Base-by-base conservation (phyloP, 192 early-diverging fungal genomes). In the Diversispora epigaea region DNA sequence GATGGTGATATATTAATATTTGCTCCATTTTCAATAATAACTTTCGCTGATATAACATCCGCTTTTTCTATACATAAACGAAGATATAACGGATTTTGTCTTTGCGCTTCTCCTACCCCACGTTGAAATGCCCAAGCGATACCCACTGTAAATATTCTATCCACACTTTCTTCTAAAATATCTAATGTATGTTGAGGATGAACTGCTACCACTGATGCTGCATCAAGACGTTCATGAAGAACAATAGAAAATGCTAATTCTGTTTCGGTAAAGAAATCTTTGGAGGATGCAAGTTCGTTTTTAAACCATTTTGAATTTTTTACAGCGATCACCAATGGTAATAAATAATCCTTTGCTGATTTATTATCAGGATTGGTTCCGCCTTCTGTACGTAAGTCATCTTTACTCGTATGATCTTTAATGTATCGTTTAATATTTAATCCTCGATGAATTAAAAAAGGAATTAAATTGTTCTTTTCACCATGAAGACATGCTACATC, bases 151-250 rank as follows among this genome's bases (percentile, higher is more conserved):
- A 65, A 75, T 65, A 65, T 61, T 40, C 63, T 41, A 44, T 75
- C 73, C 4, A 75, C 73, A 75, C 73, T 52, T 65, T 75, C 73
- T 11, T 75, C 73, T n/a, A 75, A 75, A 25, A 75, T 49, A 65
- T 75, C 73, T 21, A 75, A 22, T 0, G 62, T 75, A 54, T 75
- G 73, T 65, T 75, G 73, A n/a, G n/a, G 22, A 40, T 75, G 47
- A 43, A 52, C 2, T 39, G 73, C 17, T 22, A 75, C 0, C 3
- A 14, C 12, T 4, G 40, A 10, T 44, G 73, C 73, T 10, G 65
- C 62, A 65, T 75, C 73, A 21, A 75, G 32, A 54, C 73, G 39
- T 75, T 75, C 57, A 75, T 64, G 62, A 8, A 75, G 41, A 45
- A 75, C 62, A 6, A 75, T 75, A 4, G 61, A 25, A 21, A 75